phyloP scores from a whole-genome alignment of 345 rosid species.

The Linum tenue region DNA sequence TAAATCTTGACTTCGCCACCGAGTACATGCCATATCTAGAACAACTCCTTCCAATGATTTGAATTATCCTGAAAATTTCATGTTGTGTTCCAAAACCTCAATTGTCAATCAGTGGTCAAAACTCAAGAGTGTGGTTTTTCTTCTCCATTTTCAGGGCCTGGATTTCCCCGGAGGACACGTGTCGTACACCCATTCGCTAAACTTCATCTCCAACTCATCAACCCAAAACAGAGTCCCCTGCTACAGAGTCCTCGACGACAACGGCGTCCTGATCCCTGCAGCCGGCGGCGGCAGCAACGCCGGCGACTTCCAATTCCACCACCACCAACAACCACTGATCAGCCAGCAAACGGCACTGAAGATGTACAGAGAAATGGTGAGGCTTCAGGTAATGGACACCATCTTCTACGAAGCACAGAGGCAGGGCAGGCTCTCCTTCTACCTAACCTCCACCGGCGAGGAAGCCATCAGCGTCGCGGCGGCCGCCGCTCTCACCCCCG shows the following conservation, averaged over 20 bases:
- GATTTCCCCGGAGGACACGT: conserved; percentile 77
- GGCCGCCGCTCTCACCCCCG: conserved; percentile 56
- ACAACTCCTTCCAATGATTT: too few relatives aligned
- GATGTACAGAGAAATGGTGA: conserved; percentile 61
- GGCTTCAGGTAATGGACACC: conserved; percentile 65
- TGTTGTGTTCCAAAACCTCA: background rate
- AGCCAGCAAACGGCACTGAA: conserved; percentile 48
- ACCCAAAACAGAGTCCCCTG: conserved; percentile 41
- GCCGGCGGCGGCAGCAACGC: background rate
- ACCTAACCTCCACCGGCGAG: conserved; percentile 55
- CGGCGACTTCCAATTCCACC: background rate
- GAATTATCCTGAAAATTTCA: background rate
- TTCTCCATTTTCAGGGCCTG: conserved; percentile 32
- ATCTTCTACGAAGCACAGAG: conserved; percentile 72
- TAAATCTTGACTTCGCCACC: too few relatives aligned
- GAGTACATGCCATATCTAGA: too few relatives aligned
- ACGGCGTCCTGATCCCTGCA: conserved; percentile 25
- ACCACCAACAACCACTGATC: conserved; percentile 10
- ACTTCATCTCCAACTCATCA: conserved; percentile 37
- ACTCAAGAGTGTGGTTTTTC: background rate
- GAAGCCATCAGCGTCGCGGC: conserved; percentile 74
- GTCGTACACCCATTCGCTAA: conserved; percentile 36
- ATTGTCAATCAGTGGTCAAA: background rate
- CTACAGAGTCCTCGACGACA: conserved; percentile 47
- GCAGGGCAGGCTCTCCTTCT: conserved; percentile 76